These are phyloP conservation scores for Abortiporus biennis DNA, from an alignment of 1,284 basidiomycete species.

Conservation along the genomic window DNA sequence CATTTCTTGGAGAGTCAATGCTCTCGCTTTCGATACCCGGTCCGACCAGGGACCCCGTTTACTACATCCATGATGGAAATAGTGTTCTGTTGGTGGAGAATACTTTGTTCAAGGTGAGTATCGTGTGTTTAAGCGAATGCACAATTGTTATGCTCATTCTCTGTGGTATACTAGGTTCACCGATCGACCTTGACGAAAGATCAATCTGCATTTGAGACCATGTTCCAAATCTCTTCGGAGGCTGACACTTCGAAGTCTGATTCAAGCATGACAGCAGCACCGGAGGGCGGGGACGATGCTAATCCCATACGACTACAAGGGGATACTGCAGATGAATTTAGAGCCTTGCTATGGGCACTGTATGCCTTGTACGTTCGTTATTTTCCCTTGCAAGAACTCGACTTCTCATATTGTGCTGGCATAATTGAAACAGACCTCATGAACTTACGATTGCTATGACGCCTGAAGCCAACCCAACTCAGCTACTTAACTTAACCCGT, in stretches of 20 bases:
- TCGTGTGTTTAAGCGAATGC: not conserved
- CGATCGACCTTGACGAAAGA: slow-evolving; percentile 27
- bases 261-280: slow-evolving; percentile 22
- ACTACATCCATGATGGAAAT: slow-evolving; percentile 54
- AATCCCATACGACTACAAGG: slow-evolving; percentile 31
- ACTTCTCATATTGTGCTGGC: not conserved
- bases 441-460: slow-evolving; percentile 39
- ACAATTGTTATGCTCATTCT: not conserved
- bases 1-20: slow-evolving; percentile 27
- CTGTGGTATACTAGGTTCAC: slow-evolving; percentile 21
- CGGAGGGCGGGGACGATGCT: slow-evolving; percentile 29
- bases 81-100: slow-evolving; percentile 52
- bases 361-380: slow-evolving; percentile 27
- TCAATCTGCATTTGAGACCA: slow-evolving; percentile 30
- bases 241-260: slow-evolving; percentile 26
- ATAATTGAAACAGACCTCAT: slow-evolving; percentile 31
- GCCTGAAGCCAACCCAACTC: slow-evolving; percentile 33
- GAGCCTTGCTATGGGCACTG: slow-evolving; percentile 28
- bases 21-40: slow-evolving; percentile 28
- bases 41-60: slow-evolving; percentile 30
- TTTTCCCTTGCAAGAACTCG: not conserved
- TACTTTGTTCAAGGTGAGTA: slow-evolving; percentile 57
- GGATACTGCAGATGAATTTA: slow-evolving; percentile 29
- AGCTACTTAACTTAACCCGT: slow-evolving; percentile 40
- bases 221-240: slow-evolving; percentile 29